Conservation (phyloP, 2,329 filamentous ascomycete species). For the Epichloe gansuensis region DNA sequence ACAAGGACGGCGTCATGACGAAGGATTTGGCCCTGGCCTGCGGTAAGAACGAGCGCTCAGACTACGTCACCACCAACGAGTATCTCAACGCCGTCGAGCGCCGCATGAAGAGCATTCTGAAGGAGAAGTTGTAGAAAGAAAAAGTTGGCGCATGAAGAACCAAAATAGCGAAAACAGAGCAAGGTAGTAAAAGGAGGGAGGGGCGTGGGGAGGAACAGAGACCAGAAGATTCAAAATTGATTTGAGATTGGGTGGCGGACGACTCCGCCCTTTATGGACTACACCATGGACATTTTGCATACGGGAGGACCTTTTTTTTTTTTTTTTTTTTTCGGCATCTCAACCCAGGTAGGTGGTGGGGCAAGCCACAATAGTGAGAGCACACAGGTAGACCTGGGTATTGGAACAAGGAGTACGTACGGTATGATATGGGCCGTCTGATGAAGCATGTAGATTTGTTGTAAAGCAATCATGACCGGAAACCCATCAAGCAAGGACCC, state of each 20-base stretch:
- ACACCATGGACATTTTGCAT: constrained; percentile 1
- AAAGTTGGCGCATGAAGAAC: neutral
- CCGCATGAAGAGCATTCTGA: constrained; percentile 68
- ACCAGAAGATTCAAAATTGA: too few relatives aligned
- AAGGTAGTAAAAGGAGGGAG: neutral
- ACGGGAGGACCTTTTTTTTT: neutral
- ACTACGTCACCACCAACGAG: constrained; percentile 85
- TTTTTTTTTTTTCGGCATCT: neutral
- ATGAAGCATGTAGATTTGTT: neutral
- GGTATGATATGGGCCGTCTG: neutral
- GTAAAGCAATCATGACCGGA: neutral
- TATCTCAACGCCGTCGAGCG: constrained; percentile 90
- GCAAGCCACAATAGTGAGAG: neutral
- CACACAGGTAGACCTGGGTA: neutral
- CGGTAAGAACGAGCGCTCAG: constrained; percentile 70
- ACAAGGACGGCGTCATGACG: constrained; percentile 93
- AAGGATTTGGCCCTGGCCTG: constrained; percentile 96
- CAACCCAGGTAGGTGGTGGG: neutral
- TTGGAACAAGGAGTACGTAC: neutral
- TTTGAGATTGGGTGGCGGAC: neutral
- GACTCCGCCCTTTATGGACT: neutral
- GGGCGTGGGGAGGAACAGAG: too few relatives aligned
- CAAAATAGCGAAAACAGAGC: neutral
- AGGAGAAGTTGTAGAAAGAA: constrained; percentile 54
- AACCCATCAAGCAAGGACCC: neutral